phyloP scores from a whole-genome alignment of 2,329 filamentous ascomycete species.

The Epichloe sylvatica region DNA sequence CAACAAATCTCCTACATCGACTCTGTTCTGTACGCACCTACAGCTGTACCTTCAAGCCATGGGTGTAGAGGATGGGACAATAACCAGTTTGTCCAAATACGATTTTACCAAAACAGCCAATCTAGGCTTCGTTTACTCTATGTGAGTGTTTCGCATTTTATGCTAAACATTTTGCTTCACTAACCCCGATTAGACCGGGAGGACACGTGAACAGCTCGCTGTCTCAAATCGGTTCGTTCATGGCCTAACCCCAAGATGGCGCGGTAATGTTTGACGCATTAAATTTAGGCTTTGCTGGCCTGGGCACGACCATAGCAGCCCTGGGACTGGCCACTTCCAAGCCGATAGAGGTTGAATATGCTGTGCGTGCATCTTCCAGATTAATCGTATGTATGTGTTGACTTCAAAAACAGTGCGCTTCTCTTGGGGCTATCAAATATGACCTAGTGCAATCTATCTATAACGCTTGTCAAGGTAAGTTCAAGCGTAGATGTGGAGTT shows the following conservation, averaged over 20 bases:
- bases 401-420: constrained; percentile 46
- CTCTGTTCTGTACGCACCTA: constrained; percentile 54
- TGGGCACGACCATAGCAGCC: constrained; percentile 50
- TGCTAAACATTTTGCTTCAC: constrained; percentile 5
- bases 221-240: constrained; percentile 18
- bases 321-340: constrained; percentile 45
- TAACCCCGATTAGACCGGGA: constrained; percentile 19
- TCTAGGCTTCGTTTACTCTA: constrained; percentile 73
- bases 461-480: constrained; percentile 38
- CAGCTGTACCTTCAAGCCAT: constrained; percentile 55
- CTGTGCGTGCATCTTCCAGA: constrained; percentile 32
- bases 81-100: constrained; percentile 58
- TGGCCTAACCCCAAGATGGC: constrained; percentile 4
- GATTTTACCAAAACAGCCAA: constrained; percentile 63
- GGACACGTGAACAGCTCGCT: constrained; percentile 17
- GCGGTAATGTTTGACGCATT: not conserved
- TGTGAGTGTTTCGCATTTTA: constrained; percentile 37
- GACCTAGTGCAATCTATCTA: constrained; percentile 48
- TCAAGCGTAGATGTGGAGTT: constrained; percentile 7
- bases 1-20: constrained; percentile 18
- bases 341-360: constrained; percentile 55
- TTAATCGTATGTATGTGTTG: not conserved
- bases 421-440: constrained; percentile 61
- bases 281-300: constrained; percentile 52
- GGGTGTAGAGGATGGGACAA: constrained; percentile 48